Base-by-base conservation (phyloP, 352 stramenopile species). In the Phytophthora podocarpi region DNA sequence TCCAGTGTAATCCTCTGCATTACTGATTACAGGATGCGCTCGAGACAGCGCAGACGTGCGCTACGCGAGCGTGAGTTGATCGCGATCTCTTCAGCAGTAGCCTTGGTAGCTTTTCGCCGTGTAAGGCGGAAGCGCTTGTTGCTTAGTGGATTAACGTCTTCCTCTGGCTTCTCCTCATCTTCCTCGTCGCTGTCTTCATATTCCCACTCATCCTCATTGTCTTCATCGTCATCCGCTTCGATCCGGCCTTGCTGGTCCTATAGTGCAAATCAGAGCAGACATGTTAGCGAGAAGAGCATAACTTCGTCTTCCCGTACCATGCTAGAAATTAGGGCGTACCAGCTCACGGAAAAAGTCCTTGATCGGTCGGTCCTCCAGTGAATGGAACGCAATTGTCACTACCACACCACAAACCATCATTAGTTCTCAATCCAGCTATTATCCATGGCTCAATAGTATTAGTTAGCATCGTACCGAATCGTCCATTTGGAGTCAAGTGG, bases 361-460 rank as follows among this genome's bases (percentile, higher is more conserved):
- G 57, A 94, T 94, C 23, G 83, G 82, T 13, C 85, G 82, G 50
- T 94, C 85, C 43, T 94, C 85, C 13, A 94, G 70, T 5, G 85
- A 94, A 72, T 94, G 85, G 55, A 94, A 94, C 41, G 85, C 85
- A 51, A 94, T 94, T 7, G 85, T 89, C 16, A 76, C 81, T 89
- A 54, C 4, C 20, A 65, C n/a, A 42, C 2, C 34, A 58, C 41
- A 54, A 43, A 26, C 20, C 26, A 34, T 34, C 16, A 32, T 60
- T 35, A 71, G 37, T 59, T 18, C 12, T 28, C 13, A 39, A 13
- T 28, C 6, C 23, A 48, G 1, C 2, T 16, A 51, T 13, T 31
- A 21, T 16, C 9, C 12, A 21, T 9, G 26, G 7, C 32, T 1
- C 18, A 31, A 41, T 1, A 18, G 28, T 21, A 45, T n/a, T n/a